A percentile compares a stretch with the other conserved stretches of the same genome.
Conservation (phyloP, 169 alveolate genomes). For the Plasmodium berghei region DNA sequence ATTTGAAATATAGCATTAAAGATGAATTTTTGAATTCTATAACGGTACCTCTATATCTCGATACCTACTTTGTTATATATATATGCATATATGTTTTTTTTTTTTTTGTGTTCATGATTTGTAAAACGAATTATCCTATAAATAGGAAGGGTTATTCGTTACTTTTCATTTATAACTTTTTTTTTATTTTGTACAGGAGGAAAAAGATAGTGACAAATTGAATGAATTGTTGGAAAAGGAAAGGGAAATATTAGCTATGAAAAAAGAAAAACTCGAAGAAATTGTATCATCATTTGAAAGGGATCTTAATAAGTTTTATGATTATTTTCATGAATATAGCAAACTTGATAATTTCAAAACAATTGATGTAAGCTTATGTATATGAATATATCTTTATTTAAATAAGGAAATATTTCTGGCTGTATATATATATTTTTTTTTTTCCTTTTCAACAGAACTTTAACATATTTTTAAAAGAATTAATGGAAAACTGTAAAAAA, state of each 20-base stretch:
- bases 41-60: conserved; percentile 3
- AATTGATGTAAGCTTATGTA: conserved; percentile 32
- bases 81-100: background rate
- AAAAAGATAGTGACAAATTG: conserved; percentile 35
- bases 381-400: no score
- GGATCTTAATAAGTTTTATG: conserved; percentile 44
- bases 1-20: conserved; percentile 11
- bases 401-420: no score
- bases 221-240: conserved; percentile 53
- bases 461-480: conserved; percentile 22
- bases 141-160: no score
- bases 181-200: conserved; percentile 28
- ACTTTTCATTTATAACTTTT: background rate
- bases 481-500: conserved; percentile 20
- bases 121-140: no score
- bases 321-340: conserved; percentile 57
- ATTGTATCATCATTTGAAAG: conserved; percentile 28
- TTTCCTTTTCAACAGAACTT: conserved; percentile 11
- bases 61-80: background rate
- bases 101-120: no score
- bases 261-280: conserved; percentile 54
- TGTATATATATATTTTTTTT: background rate
- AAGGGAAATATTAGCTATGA: conserved; percentile 10
- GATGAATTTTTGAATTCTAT: conserved; percentile 45
- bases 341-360: conserved; percentile 51